Evolutionary conservation across 306 rosid genomes (phyloP).

Genomic region (Cyamopsis tetragonoloba): DNA sequence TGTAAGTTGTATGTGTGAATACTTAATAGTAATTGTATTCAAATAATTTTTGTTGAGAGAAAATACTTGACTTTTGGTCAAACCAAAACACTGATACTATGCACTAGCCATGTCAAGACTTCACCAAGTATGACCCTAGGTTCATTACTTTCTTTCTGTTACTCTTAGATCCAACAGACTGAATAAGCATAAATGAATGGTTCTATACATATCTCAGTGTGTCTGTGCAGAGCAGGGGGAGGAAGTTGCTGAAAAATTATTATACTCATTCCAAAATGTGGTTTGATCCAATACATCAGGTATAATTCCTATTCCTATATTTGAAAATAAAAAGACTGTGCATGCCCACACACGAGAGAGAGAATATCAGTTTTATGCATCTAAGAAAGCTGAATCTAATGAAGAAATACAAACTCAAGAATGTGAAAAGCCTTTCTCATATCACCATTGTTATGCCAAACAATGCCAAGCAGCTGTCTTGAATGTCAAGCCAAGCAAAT

Average conservation of each 20-base stretch:
- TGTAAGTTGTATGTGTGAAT: too few species aligned
- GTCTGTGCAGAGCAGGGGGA: background rate
- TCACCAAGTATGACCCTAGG: background rate
- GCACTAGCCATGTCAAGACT: background rate
- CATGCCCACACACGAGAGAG: too few species aligned
- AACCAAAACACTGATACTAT: background rate
- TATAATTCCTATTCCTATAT: background rate
- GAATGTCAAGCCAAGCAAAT: conserved; percentile 50
- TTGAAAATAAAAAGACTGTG: background rate
- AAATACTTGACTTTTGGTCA: background rate
- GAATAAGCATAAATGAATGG: background rate
- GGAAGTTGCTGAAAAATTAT: background rate
- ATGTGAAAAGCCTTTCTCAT: conserved; percentile 75
- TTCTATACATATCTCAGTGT: background rate
- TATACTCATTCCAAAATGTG: background rate
- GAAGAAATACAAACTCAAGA: conserved; percentile 45
- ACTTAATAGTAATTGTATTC: too few species aligned
- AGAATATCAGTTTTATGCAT: background rate
- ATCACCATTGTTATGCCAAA: conserved; percentile 67
- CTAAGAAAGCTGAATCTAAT: background rate
- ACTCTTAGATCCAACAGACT: background rate
- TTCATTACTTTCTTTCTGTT: background rate
- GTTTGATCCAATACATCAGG: background rate
- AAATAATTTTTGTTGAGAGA: too few species aligned
- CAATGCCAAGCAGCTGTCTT: conserved; percentile 52